Conservation (phyloP, 371 early-diverging fungal species). For the Mucor sp. region DNA sequence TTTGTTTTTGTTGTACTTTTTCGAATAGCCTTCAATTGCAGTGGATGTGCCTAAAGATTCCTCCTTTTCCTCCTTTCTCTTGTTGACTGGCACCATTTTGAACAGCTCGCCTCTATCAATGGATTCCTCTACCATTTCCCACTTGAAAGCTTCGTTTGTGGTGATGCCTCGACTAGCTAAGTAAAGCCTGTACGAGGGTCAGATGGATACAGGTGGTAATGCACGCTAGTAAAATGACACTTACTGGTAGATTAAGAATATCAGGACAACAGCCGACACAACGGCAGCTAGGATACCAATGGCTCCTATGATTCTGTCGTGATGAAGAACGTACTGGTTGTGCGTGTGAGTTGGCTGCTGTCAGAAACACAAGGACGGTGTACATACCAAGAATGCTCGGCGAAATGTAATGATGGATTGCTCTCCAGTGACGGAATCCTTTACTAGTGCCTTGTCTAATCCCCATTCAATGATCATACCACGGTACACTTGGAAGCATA, state of each 20-base stretch:
- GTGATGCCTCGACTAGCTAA: conserved; percentile 68
- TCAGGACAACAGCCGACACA: conserved; percentile 58
- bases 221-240: background rate
- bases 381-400: conserved; percentile 47
- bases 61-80: background rate
- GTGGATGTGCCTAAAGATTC: background rate
- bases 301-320: conserved; percentile 60
- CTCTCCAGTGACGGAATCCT: conserved; percentile 38
- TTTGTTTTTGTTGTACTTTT: conserved; percentile 25
- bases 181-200: conserved; percentile 40
- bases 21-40: conserved; percentile 19
- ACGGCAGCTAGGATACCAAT: conserved; percentile 65
- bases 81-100: conserved; percentile 17
- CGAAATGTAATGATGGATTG: conserved; percentile 35
- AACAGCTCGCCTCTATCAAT: conserved; percentile 63
- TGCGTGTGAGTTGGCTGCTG: background rate
- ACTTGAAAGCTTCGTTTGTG: conserved; percentile 78
- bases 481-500: conserved; percentile 59
- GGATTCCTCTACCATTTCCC: conserved; percentile 72
- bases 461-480: conserved; percentile 59
- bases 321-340: conserved; percentile 58
- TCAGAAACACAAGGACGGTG: background rate
- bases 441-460: conserved; percentile 38
- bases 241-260: conserved; percentile 69
- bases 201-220: background rate